phyloP scores from a whole-genome alignment of 306 rosid genomes.

The Parietaria judaica region DNA sequence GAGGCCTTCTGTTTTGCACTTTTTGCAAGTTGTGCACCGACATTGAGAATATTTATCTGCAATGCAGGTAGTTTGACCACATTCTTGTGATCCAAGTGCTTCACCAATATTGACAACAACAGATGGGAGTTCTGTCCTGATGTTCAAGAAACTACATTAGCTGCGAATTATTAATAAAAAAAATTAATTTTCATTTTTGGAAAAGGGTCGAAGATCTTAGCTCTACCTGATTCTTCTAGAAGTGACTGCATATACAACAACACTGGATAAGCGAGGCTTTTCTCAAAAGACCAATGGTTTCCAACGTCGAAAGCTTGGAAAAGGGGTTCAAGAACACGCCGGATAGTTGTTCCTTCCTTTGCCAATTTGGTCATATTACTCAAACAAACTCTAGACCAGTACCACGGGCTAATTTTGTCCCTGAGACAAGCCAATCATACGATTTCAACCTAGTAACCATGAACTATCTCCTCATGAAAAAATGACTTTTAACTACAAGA shows the following conservation, averaged over 20 bases:
- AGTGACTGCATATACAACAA: conserved; percentile 66
- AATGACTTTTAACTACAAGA: not conserved
- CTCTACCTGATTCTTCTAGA: conserved; percentile 76
- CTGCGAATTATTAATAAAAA: not conserved
- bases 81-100: conserved; percentile 97
- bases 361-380: conserved; percentile 68
- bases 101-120: conserved; percentile 71
- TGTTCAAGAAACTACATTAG: conserved; percentile 19
- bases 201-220: conserved; percentile 12
- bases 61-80: conserved; percentile 56
- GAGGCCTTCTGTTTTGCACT: conserved; percentile 59
- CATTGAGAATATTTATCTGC: conserved; percentile 55
- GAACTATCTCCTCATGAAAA: conserved; percentile 3
- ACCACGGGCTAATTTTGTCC: conserved; percentile 59
- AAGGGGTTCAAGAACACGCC: conserved; percentile 84
- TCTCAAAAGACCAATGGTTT: conserved; percentile 75
- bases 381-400: conserved; percentile 89
- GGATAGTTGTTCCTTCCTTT: conserved; percentile 72
- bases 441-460: not conserved
- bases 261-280: conserved; percentile 55
- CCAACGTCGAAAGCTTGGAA: conserved; percentile 67
- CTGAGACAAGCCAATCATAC: conserved; percentile 26
- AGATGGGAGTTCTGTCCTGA: conserved; percentile 77
- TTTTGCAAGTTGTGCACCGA: conserved; percentile 56
- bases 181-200: too few relatives aligned